Evolutionary conservation across 257 asterid genomes (phyloP).

Genomic region (Salvia rosmarinus): DNA sequence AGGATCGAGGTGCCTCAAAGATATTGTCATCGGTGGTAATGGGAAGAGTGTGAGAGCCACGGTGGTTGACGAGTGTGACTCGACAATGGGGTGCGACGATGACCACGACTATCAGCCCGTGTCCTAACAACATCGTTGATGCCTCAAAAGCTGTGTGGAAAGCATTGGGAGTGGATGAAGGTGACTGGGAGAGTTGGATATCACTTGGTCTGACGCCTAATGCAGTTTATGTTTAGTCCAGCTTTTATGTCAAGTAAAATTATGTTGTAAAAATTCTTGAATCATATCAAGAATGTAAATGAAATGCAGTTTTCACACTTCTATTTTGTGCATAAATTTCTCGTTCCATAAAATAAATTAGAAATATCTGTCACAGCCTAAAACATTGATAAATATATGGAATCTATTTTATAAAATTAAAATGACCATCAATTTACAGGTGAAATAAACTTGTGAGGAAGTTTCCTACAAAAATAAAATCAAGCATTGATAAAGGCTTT

Average conservation of each 20-base stretch:
- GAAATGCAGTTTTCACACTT: too few relatives aligned
- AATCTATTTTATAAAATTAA: too few relatives aligned
- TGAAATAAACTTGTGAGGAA: not conserved
- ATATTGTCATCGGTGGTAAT: conserved; percentile 35
- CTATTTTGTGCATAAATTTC: too few relatives aligned
- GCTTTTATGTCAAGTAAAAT: not conserved
- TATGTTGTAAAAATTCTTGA: not conserved
- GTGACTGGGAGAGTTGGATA: conserved; percentile 39
- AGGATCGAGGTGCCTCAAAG: conserved; percentile 39
- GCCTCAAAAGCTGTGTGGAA: conserved; percentile 51
- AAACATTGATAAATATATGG: too few relatives aligned
- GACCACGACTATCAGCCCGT: conserved; percentile 54
- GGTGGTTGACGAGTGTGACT: conserved; percentile 56
- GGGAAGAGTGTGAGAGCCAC: conserved; percentile 40
- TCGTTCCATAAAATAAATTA: too few relatives aligned
- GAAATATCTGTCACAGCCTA: too few relatives aligned
- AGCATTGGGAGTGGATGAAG: conserved; percentile 41
- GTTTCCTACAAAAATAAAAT: not conserved
- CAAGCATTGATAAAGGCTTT: not conserved
- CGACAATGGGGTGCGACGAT: conserved; percentile 50
- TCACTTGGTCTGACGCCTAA: conserved; percentile 46
- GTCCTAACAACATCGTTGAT: conserved; percentile 49
- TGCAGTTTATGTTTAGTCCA: not conserved
- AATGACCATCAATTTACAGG: too few relatives aligned
- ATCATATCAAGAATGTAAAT: not conserved